Base-by-base conservation (phyloP, 805 yeast genomes). In the Saturnispora serradocipensis region DNA sequence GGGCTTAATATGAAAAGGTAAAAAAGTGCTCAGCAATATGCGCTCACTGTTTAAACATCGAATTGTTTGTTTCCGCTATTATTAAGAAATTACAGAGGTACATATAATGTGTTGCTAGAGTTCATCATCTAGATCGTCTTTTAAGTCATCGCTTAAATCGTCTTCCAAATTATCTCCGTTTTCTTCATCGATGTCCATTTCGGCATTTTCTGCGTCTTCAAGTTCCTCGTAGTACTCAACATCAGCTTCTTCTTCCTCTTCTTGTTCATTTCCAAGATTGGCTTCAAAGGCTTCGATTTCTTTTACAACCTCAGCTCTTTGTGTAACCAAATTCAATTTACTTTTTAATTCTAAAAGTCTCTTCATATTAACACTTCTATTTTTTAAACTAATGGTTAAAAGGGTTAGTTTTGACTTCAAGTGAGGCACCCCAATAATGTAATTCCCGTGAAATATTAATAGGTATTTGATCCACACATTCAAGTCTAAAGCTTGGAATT, bases 241-340 rank as follows among this genome's bases (percentile, higher is more conserved):
- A 28, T 55, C 56, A 0, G 55, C 60, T 3, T 48, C 57, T 11
- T 53, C 56, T 16, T 53, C 59, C 8, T 51, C 61, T 15, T 53
- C 58, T 1, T 30, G 34, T 30, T 54, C 58, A 42, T 53, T 38
- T 10, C 20, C 22, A 38, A 38, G 11, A 20, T 38, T 55, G 13
- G 54, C 64, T 16, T 59, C 62, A 10, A 65, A 54, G 56, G 76
- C 81, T 60, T 78, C 84, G 25, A 84, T 63, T 58, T 83, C 90
- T 66, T 84, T 91, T 24, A 80, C 70, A 59, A 83, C 84, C 58
- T 84, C 90, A n/a, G 84, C 84, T 48, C 72, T 72, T 46, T 75
- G 74, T 44, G 73, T 66, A 45, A 77, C 67, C 72, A 79, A 69
- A 45, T 68, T 65, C 55, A 79, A 61, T 56, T 77, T 71, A 13